Conservation (phyloP, 441 rosid species). For the Mallotus repandus region DNA sequence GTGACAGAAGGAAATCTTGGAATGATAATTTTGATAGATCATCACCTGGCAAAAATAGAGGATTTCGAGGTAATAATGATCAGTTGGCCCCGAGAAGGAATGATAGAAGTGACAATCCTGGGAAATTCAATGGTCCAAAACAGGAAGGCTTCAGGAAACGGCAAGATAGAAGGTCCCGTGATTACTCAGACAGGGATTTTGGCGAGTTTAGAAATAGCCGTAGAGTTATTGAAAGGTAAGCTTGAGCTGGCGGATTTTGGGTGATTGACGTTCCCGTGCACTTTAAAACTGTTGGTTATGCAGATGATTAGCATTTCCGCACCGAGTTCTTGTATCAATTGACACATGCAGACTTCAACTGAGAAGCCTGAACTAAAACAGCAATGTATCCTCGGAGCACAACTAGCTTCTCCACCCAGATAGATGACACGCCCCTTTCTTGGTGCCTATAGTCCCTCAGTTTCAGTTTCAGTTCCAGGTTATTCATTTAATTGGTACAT, state of each 20-base stretch:
- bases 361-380: background rate
- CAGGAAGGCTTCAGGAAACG: slow-evolving; percentile 26
- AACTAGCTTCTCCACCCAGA: background rate
- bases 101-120: slow-evolving; percentile 13
- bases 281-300: background rate
- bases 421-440: background rate
- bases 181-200: slow-evolving; percentile 17
- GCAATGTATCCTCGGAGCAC: background rate
- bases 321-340: background rate
- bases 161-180: slow-evolving; percentile 26
- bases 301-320: background rate
- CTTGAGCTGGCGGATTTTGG: background rate
- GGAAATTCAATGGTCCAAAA: slow-evolving; percentile 27
- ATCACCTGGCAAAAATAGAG: slow-evolving; percentile 24
- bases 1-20: slow-evolving; percentile 30
- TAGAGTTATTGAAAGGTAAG: slow-evolving; percentile 53
- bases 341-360: background rate
- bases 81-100: slow-evolving; percentile 18
- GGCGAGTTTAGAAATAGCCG: slow-evolving; percentile 48
- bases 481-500: no score
- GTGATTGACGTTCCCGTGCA: background rate
- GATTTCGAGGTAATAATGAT: slow-evolving; percentile 23
- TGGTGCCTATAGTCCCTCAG: background rate
- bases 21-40: slow-evolving; percentile 29
- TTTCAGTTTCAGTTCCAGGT: background rate